phyloP scores from a whole-genome alignment of 2,329 filamentous ascomycete species.

The Penicillium sp. region DNA sequence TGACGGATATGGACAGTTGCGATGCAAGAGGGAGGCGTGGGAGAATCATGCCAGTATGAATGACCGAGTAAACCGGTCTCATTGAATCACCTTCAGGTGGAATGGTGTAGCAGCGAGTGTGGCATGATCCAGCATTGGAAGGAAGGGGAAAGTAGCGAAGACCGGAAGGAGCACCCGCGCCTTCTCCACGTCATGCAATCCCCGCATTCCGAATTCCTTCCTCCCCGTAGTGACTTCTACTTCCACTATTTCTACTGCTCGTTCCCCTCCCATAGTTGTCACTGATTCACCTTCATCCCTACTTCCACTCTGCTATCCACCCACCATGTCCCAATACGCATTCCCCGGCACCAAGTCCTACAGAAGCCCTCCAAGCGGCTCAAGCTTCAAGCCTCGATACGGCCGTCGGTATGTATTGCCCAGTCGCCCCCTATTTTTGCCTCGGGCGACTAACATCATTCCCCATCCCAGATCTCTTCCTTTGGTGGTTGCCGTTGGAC shows the following conservation, averaged over 20 bases:
- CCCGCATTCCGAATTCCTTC: slow-evolving; percentile 17
- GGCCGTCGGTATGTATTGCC: slow-evolving; percentile 16
- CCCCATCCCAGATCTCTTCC: slow-evolving; percentile 17
- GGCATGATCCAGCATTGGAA: too few species aligned
- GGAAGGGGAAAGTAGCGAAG: too few species aligned
- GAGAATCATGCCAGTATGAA: slow-evolving; percentile 4
- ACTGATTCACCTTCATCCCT: slow-evolving; percentile 1
- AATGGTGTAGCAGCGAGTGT: too few species aligned
- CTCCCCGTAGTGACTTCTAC: slow-evolving; percentile 9
- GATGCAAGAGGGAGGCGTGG: not conserved
- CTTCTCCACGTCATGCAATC: slow-evolving; percentile 23
- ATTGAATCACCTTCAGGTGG: too few species aligned
- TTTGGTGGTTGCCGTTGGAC: slow-evolving; percentile 20
- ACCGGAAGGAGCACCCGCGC: too few species aligned
- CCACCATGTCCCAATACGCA: slow-evolving; percentile 22
- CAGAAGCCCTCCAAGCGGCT: slow-evolving; percentile 9
- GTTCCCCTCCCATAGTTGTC: slow-evolving; percentile 10
- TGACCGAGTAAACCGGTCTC: too few species aligned
- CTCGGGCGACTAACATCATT: not conserved
- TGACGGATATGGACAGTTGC: not conserved
- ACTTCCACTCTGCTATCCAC: not conserved
- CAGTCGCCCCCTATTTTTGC: not conserved
- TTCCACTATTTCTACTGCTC: slow-evolving; percentile 4
- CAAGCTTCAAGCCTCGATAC: slow-evolving; percentile 16
- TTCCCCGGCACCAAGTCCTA: slow-evolving; percentile 17